These are phyloP conservation scores for Aspergillus nomiae DNA, from an alignment of 2,329 filamentous ascomycete species.

Conservation along the genomic window DNA sequence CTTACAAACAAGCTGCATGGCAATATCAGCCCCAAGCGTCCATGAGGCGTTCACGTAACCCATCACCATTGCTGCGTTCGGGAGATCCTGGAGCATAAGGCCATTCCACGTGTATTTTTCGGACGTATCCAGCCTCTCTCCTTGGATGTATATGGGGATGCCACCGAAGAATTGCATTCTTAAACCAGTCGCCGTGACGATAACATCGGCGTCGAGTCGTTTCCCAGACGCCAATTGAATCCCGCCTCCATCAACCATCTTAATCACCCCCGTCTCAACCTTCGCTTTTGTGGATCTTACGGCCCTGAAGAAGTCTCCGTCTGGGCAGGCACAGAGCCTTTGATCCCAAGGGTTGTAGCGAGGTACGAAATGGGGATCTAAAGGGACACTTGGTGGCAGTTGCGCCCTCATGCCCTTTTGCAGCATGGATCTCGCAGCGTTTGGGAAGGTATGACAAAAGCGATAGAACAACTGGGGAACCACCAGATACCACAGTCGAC, in stretches of 20 bases:
- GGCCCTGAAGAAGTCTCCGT: conserved; percentile 57
- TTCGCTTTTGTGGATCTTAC: conserved; percentile 34
- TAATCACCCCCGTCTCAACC: conserved; percentile 49
- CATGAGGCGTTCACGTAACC: conserved; percentile 36
- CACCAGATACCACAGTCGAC: conserved; percentile 30
- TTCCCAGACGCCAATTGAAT: conserved; percentile 47
- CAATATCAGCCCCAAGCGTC: conserved; percentile 36
- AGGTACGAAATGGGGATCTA: conserved; percentile 61
- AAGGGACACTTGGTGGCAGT: conserved; percentile 46
- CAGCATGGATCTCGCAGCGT: conserved; percentile 41
- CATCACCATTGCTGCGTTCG: conserved; percentile 32
- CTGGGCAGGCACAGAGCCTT: conserved; percentile 65
- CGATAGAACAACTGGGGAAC: conserved; percentile 50
- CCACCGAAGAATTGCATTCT: conserved; percentile 32
- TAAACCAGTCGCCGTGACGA: conserved; percentile 40
- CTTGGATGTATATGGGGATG: conserved; percentile 27
- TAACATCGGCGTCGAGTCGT: conserved; percentile 30
- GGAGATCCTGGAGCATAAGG: conserved; percentile 36
- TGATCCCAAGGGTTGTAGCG: conserved; percentile 68
- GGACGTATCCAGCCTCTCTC: conserved; percentile 18
- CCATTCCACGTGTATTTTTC: conserved; percentile 36
- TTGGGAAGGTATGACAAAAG: conserved; percentile 54
- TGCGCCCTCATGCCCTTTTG: conserved; percentile 46
- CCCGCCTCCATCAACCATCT: conserved; percentile 45
- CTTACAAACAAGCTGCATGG: not conserved